These are phyloP conservation scores for Ilyonectria destructans DNA, from an alignment of 2,329 filamentous ascomycete genomes.

Conservation along the genomic window DNA sequence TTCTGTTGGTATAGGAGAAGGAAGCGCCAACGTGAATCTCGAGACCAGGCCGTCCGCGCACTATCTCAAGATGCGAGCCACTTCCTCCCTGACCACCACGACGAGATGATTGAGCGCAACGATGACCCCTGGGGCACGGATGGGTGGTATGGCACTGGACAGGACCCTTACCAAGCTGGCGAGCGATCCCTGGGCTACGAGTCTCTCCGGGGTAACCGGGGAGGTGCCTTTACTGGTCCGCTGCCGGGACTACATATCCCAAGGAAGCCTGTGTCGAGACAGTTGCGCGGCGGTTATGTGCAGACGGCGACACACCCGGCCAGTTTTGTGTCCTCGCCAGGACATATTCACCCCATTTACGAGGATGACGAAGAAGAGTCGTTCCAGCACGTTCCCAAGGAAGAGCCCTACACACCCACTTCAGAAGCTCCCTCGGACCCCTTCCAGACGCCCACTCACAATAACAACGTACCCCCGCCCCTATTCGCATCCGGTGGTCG, in stretches of 20 bases:
- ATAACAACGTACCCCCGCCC: constrained; percentile 38
- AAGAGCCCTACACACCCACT: constrained; percentile 53
- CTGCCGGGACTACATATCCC: constrained; percentile 49
- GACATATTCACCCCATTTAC: constrained; percentile 71
- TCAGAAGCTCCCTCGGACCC: constrained; percentile 63
- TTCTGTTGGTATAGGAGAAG: constrained; percentile 67
- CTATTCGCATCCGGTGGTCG: constrained; percentile 52
- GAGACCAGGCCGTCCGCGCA: constrained; percentile 64
- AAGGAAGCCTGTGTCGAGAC: constrained; percentile 54
- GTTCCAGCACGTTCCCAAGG: constrained; percentile 49
- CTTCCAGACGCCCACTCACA: constrained; percentile 63
- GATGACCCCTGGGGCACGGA: constrained; percentile 51
- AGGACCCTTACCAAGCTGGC: constrained; percentile 61
- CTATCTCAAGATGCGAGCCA: constrained; percentile 66
- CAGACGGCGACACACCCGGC: constrained; percentile 51
- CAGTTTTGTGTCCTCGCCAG: constrained; percentile 52
- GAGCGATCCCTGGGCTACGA: constrained; percentile 67
- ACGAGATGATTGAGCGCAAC: constrained; percentile 65
- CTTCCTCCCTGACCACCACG: constrained; percentile 60
- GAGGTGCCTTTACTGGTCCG: constrained; percentile 33
- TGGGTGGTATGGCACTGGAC: constrained; percentile 64
- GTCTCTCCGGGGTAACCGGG: constrained; percentile 59
- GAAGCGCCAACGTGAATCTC: constrained; percentile 55
- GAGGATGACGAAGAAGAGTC: constrained; percentile 71
- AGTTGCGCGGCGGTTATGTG: constrained; percentile 52